phyloP scores from a whole-genome alignment of 768 basidiomycete genomes.

The Hygrocybe punicea region DNA sequence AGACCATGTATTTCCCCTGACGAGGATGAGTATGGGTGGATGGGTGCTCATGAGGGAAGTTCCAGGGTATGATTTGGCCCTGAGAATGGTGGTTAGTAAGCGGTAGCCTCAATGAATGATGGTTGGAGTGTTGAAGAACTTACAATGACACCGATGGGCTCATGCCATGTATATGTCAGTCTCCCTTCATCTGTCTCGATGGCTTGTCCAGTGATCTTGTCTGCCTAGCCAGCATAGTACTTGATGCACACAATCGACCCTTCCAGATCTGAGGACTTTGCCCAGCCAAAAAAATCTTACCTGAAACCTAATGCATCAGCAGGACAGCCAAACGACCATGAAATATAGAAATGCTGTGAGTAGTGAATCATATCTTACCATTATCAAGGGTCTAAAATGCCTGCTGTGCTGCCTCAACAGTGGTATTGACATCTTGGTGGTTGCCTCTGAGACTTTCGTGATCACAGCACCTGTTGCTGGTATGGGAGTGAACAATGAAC shows the following conservation, averaged over 20 bases:
- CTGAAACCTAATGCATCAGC: conserved; percentile 21
- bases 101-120: background rate
- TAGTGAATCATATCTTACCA: no score
- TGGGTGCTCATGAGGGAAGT: conserved; percentile 49
- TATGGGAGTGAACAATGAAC: background rate
- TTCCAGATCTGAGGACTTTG: conserved; percentile 46
- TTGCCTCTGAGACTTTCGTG: no score
- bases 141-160: conserved; percentile 52
- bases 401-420: no score
- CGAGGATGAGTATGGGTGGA: conserved; percentile 14
- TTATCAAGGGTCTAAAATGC: no score
- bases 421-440: no score
- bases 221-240: conserved; percentile 60
- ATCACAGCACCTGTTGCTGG: conserved; percentile 54
- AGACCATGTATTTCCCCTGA: no score
- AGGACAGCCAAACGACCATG: background rate
- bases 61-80: conserved; percentile 53
- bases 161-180: conserved; percentile 59
- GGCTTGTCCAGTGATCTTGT: conserved; percentile 42
- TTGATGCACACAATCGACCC: conserved; percentile 36
- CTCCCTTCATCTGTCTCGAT: conserved; percentile 50
- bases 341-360: background rate
- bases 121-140: conserved; percentile 1
- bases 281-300: conserved; percentile 53
- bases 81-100: conserved; percentile 1